These are phyloP conservation scores for Paecilomyces variotii DNA, from an alignment of 2,329 filamentous ascomycete species.

Conservation along the genomic window DNA sequence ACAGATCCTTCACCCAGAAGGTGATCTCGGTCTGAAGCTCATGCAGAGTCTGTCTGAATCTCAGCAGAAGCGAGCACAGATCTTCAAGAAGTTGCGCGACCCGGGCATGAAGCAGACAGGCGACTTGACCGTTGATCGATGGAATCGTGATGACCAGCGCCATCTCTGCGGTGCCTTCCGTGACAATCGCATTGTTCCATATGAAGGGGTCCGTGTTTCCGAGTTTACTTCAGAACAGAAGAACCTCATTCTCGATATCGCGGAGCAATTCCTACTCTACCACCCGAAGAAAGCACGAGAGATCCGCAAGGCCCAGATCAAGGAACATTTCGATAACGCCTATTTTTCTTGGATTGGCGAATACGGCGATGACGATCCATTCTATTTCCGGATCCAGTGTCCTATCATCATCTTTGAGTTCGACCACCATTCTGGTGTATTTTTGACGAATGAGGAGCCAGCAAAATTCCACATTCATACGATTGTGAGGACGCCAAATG, in stretches of 20 bases:
- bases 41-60: constrained; percentile 55
- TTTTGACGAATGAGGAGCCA: constrained; percentile 63
- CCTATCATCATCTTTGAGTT: constrained; percentile 69
- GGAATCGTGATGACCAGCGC: constrained; percentile 74
- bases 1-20: constrained; percentile 58
- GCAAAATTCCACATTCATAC: constrained; percentile 77
- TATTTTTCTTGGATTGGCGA: constrained; percentile 73
- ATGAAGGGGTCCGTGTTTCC: constrained; percentile 56
- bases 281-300: constrained; percentile 51
- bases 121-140: constrained; percentile 38
- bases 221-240: constrained; percentile 41
- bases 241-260: constrained; percentile 48
- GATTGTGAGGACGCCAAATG: constrained; percentile 62
- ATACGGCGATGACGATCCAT: constrained; percentile 58
- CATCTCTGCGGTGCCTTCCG: constrained; percentile 71
- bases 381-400: constrained; percentile 71
- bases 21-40: constrained; percentile 54
- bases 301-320: constrained; percentile 48
- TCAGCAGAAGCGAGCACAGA: constrained; percentile 45
- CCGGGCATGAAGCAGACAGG: background rate
- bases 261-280: constrained; percentile 60
- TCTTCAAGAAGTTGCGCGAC: constrained; percentile 15
- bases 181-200: constrained; percentile 69
- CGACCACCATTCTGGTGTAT: constrained; percentile 73
- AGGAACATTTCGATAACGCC: constrained; percentile 56